phyloP scores from a whole-genome alignment of 176 grass and related monocot species.

The Poa annua region DNA sequence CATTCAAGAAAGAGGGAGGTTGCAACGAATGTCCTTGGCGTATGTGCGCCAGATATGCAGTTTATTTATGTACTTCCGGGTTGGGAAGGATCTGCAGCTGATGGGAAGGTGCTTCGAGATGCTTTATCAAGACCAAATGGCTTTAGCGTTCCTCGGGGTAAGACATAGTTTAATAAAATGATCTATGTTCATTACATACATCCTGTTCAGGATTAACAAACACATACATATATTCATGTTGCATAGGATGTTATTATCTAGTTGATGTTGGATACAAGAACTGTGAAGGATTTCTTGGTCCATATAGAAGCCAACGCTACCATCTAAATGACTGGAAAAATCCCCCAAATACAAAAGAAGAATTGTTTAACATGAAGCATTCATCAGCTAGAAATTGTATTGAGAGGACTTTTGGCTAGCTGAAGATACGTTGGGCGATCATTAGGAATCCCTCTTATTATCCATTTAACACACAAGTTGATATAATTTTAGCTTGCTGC shows the following conservation, averaged over 20 bases:
- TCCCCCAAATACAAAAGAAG: too few relatives aligned
- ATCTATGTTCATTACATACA: background rate
- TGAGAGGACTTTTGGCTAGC: too few relatives aligned
- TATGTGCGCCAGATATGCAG: background rate
- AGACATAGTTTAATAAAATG: background rate
- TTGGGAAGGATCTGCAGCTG: background rate
- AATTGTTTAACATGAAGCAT: too few relatives aligned
- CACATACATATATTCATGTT: background rate
- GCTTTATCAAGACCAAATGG: background rate
- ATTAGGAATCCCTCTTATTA: too few relatives aligned
- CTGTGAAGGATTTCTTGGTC: conserved; percentile 12
- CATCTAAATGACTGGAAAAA: background rate
- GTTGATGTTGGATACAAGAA: conserved; percentile 9
- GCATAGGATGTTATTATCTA: background rate
- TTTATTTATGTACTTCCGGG: background rate
- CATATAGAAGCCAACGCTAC: background rate
- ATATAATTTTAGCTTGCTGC: background rate
- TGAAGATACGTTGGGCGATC: too few relatives aligned
- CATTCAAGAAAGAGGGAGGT: background rate
- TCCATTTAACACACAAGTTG: too few relatives aligned
- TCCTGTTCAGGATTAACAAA: background rate
- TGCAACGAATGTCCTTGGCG: background rate
- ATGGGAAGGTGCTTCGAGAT: conserved; percentile 17
- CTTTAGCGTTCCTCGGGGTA: background rate
- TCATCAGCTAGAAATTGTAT: too few relatives aligned